These are phyloP conservation scores for Sistotremastrum niveocremeum DNA, from an alignment of 768 basidiomycete genomes.

Conservation along the genomic window DNA sequence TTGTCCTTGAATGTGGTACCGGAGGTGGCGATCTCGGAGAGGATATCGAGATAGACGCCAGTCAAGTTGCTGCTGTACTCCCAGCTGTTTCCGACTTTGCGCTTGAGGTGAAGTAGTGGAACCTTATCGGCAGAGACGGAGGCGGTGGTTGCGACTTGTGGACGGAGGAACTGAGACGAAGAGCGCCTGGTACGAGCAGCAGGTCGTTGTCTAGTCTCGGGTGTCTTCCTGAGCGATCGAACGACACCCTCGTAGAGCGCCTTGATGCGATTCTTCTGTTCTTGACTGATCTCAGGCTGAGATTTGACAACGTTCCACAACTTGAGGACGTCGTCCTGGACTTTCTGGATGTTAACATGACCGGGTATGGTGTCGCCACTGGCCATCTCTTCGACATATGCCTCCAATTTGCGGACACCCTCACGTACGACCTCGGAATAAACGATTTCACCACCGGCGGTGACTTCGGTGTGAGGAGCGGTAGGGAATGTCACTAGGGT, in stretches of 20 bases:
- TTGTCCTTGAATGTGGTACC: conserved; percentile 99
- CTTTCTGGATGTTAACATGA: conserved; percentile 89
- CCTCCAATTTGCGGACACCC: conserved; percentile 93
- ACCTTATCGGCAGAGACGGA: conserved; percentile 80
- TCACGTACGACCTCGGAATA: conserved; percentile 93
- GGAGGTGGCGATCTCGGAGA: conserved; percentile 96
- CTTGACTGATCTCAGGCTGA: conserved; percentile 92
- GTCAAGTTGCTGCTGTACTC: conserved; percentile 97
- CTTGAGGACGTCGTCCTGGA: conserved; percentile 92
- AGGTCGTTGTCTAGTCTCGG: conserved; percentile 46
- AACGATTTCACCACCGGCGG: conserved; percentile 85
- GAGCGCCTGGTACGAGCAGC: conserved; percentile 66
- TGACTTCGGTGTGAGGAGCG: conserved; percentile 90
- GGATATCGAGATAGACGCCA: conserved; percentile 87
- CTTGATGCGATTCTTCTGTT: conserved; percentile 93
- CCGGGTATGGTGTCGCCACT: conserved; percentile 78
- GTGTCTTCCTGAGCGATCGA: conserved; percentile 71
- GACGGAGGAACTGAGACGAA: conserved; percentile 94
- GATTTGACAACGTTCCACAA: conserved; percentile 96
- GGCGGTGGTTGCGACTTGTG: conserved; percentile 58
- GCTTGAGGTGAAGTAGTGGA: conserved; percentile 90
- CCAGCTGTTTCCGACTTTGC: conserved; percentile 90
- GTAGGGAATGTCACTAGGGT: conserved; percentile 88
- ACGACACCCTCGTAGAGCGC: conserved; percentile 94
- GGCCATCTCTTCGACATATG: conserved; percentile 98